These are phyloP conservation scores for Taphrina betulina DNA, from an alignment of 1,139 yeast genomes.

Conservation along the genomic window DNA sequence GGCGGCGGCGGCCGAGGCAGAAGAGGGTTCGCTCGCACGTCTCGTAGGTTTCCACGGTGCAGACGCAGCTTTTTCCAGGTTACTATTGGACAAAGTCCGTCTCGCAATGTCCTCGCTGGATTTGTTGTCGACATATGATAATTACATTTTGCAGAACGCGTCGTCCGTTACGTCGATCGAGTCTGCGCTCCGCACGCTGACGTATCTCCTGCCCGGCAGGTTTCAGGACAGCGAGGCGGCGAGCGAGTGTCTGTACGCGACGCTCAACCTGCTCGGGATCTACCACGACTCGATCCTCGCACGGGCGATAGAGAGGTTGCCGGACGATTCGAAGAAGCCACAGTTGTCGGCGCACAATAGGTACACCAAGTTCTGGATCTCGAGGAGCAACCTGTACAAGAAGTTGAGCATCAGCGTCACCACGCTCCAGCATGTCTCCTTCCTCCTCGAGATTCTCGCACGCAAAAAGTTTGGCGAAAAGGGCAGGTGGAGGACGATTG, in stretches of 20 bases:
- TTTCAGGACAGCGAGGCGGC: conserved; percentile 48
- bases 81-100: too few relatives aligned
- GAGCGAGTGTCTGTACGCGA: conserved; percentile 44
- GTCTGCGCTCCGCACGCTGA: conserved; percentile 45
- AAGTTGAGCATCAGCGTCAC: conserved; percentile 43
- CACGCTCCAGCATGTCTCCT: conserved; percentile 45
- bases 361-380: conserved; percentile 43
- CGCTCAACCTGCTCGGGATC: conserved; percentile 45
- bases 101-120: conserved; percentile 13
- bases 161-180: conserved; percentile 47
- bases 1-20: too few relatives aligned
- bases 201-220: conserved; percentile 48
- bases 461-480: conserved; percentile 41
- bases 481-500: conserved; percentile 43
- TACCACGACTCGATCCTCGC: conserved; percentile 47
- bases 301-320: conserved; percentile 41
- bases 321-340: conserved; percentile 31
- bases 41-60: too few relatives aligned
- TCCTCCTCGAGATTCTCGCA: conserved; percentile 47
- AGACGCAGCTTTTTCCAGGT: too few relatives aligned
- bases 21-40: too few relatives aligned
- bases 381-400: conserved; percentile 41
- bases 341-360: conserved; percentile 44
- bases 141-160: conserved; percentile 45
- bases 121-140: conserved; percentile 35